These are phyloP conservation scores for Myxozyma kluyveri DNA, from an alignment of 805 yeast species.

Conservation along the genomic window DNA sequence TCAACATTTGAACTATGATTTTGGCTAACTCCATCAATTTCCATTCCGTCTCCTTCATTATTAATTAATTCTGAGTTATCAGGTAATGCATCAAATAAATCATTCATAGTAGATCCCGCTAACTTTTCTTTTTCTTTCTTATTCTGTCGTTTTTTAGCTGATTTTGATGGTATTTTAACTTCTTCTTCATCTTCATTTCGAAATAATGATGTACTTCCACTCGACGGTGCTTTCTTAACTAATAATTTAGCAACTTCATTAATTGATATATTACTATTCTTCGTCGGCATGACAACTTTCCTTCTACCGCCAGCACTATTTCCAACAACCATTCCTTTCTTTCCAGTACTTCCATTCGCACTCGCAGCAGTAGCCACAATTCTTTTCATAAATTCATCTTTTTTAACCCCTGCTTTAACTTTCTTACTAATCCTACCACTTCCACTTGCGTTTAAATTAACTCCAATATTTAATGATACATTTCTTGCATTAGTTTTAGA, in stretches of 20 bases:
- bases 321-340: neutral
- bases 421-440: slow-evolving; percentile 3
- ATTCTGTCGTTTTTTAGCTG: slow-evolving; percentile 17
- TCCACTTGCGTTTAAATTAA: neutral
- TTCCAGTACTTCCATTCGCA: no score
- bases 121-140: slow-evolving; percentile 13
- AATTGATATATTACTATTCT: slow-evolving; percentile 1
- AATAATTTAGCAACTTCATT: slow-evolving; percentile 6
- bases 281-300: slow-evolving; percentile 12
- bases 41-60: neutral
- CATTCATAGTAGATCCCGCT: slow-evolving; percentile 17
- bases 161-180: slow-evolving; percentile 12
- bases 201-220: neutral
- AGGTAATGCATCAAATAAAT: slow-evolving; percentile 22
- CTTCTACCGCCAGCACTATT: neutral
- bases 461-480: neutral
- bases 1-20: slow-evolving; percentile 4
- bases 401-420: neutral
- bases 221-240: slow-evolving; percentile 21
- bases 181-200: slow-evolving; percentile 3
- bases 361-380: neutral
- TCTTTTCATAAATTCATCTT: slow-evolving; percentile 1
- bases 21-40: slow-evolving; percentile 8
- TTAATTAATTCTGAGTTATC: neutral
- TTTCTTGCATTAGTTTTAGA: slow-evolving; percentile 1